Evolutionary conservation across 176 grass and related monocot species (phyloP).

Genomic region (Ampelocalamus luodianensis): DNA sequence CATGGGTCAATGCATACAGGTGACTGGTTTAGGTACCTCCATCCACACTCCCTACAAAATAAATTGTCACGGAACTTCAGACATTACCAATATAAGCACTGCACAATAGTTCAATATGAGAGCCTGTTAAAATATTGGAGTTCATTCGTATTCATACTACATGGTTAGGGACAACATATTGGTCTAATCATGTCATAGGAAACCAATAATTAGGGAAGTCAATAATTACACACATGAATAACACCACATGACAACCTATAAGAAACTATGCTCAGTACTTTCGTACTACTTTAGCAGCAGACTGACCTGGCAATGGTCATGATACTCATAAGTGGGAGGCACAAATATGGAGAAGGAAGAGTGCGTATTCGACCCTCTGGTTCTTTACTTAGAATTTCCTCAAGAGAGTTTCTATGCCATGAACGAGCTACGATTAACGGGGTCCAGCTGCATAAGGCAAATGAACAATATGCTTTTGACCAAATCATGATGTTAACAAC

Average conservation of each 20-base stretch:
- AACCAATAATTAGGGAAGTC: slow-evolving; percentile 20
- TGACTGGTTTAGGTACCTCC: slow-evolving; percentile 64
- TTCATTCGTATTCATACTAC: neutral
- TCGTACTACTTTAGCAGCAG: neutral
- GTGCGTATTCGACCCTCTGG: slow-evolving; percentile 45
- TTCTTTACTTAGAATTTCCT: slow-evolving; percentile 72
- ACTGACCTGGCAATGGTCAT: slow-evolving; percentile 89
- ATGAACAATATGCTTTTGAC: slow-evolving; percentile 19
- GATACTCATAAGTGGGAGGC: slow-evolving; percentile 92
- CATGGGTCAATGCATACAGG: slow-evolving; percentile 85
- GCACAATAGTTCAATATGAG: neutral
- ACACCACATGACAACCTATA: neutral
- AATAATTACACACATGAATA: slow-evolving; percentile 5
- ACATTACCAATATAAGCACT: neutral
- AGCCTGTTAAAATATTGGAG: neutral
- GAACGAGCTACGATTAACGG: slow-evolving; percentile 81
- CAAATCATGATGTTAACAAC: slow-evolving; percentile 30
- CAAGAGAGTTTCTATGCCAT: slow-evolving; percentile 83
- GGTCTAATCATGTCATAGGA: slow-evolving; percentile 12
- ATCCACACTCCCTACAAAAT: slow-evolving; percentile 82
- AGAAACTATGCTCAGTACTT: neutral
- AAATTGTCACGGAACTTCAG: slow-evolving; percentile 15
- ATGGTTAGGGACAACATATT: slow-evolving; percentile 11
- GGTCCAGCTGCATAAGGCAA: slow-evolving; percentile 66
- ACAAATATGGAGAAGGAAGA: slow-evolving; percentile 82